Evolutionary conservation across 805 yeast genomes (phyloP).

Genomic region (Yamadazyma laniorum): DNA sequence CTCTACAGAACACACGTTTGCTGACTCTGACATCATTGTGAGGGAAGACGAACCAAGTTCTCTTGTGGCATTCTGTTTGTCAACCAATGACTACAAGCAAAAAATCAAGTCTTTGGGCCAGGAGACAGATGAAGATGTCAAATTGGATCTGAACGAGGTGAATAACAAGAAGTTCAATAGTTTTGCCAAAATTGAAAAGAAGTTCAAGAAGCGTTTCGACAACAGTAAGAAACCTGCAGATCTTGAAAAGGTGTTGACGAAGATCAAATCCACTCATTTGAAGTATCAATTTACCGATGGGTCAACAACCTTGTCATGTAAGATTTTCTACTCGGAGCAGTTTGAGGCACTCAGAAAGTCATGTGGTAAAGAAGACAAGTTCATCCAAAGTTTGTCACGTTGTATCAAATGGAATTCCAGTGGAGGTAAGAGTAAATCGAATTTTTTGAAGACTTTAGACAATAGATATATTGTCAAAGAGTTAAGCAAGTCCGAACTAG

Average conservation of each 20-base stretch:
- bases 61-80: conserved; percentile 85
- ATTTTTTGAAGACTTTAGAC: conserved; percentile 88
- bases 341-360: conserved; percentile 89
- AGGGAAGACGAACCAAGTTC: conserved; percentile 97
- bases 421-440: conserved; percentile 97
- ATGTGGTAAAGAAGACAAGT: conserved; percentile 73
- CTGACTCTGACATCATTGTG: conserved; percentile 89
- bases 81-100: conserved; percentile 76
- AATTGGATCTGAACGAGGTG: conserved; percentile 15
- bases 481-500: conserved; percentile 81
- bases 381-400: conserved; percentile 84
- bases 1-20: conserved; percentile 85
- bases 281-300: conserved; percentile 91
- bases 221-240: conserved; percentile 26
- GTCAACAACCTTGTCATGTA: conserved; percentile 78
- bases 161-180: conserved; percentile 33
- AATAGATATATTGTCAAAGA: conserved; percentile 88
- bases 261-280: conserved; percentile 83
- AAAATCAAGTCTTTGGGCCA: conserved; percentile 44
- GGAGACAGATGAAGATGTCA: conserved; percentile 9
- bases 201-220: conserved; percentile 32
- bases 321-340: conserved; percentile 92
- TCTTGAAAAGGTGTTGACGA: conserved; percentile 70
- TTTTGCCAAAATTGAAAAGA: conserved; percentile 42
- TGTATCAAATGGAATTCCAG: conserved; percentile 94